These are phyloP conservation scores for Capsicum chinense DNA, from an alignment of 257 asterid species.

Conservation along the genomic window DNA sequence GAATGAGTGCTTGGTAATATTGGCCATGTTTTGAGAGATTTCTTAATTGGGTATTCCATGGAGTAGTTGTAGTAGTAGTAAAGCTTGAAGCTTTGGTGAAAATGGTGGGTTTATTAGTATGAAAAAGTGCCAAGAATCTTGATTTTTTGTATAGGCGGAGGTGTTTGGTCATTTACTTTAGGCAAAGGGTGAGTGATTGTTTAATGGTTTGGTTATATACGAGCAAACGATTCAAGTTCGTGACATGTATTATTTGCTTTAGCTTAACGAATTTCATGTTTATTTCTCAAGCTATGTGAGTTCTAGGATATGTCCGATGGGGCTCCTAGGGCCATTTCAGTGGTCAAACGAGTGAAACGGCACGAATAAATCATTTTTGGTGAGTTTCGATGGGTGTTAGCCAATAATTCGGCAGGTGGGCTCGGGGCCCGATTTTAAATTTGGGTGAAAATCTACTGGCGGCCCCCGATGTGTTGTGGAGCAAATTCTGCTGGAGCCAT, in stretches of 20 bases:
- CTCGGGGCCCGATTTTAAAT: no score
- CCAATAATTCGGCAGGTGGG: no score
- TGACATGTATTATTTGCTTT: neutral
- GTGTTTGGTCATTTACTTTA: slow-evolving; percentile 46
- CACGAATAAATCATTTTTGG: no score
- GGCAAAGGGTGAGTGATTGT: neutral
- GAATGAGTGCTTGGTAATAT: slow-evolving; percentile 52
- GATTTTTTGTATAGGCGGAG: slow-evolving; percentile 35
- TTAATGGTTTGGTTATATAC: neutral
- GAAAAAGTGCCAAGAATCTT: slow-evolving; percentile 25
- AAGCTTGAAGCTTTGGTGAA: slow-evolving; percentile 30
- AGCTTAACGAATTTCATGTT: neutral
- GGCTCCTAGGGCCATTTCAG: no score
- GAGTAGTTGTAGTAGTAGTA: slow-evolving; percentile 32
- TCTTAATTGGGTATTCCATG: slow-evolving; percentile 77
- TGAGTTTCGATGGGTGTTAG: no score
- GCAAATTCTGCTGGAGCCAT: no score
- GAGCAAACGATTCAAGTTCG: neutral
- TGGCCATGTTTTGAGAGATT: slow-evolving; percentile 70
- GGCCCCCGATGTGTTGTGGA: no score
- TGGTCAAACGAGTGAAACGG: no score
- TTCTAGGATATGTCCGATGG: no score
- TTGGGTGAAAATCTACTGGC: no score
- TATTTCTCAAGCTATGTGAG: fast-evolving
- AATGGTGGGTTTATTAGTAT: slow-evolving; percentile 31